A percentile compares a stretch with the other conserved stretches of the same genome.
phyloP scores from a whole-genome alignment of 2,329 filamentous ascomycete species.

The Claviceps sp. region DNA sequence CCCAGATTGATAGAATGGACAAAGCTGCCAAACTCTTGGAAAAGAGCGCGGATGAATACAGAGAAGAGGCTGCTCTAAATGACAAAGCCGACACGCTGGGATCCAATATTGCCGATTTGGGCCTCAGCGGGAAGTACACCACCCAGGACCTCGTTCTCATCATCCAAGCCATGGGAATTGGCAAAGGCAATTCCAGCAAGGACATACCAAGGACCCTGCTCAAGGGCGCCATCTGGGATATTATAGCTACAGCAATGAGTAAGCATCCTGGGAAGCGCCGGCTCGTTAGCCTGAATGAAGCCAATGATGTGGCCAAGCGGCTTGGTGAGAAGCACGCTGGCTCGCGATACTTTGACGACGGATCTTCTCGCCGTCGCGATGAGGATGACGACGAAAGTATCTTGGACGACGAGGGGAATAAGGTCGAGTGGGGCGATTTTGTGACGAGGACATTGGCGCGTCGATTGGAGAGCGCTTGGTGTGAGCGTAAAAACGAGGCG shows the following conservation, averaged over 20 bases:
- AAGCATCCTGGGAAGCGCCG: slow-evolving; percentile 27
- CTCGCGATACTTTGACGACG: slow-evolving; percentile 24
- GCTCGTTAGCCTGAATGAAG: slow-evolving; percentile 41
- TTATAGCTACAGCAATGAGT: slow-evolving; percentile 19
- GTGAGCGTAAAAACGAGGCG: slow-evolving; percentile 7
- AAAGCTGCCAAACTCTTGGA: slow-evolving; percentile 6
- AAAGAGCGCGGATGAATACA: slow-evolving; percentile 4
- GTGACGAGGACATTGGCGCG: slow-evolving; percentile 12
- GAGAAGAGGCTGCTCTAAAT: slow-evolving; percentile 1
- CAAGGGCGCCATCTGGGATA: slow-evolving; percentile 19
- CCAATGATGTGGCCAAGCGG: slow-evolving; percentile 44
- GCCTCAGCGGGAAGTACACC: slow-evolving; percentile 18
- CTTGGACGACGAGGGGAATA: slow-evolving; percentile 11
- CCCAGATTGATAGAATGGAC: slow-evolving; percentile 1
- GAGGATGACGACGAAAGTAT: slow-evolving; percentile 11
- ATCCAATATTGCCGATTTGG: slow-evolving; percentile 11
- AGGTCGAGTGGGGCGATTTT: slow-evolving; percentile 17
- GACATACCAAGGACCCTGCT: slow-evolving; percentile 4
- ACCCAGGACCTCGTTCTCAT: slow-evolving; percentile 14
- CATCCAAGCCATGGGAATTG: slow-evolving; percentile 14
- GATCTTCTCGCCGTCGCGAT: slow-evolving; percentile 15
- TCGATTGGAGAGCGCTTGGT: slow-evolving; percentile 11
- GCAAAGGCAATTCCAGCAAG: slow-evolving; percentile 5
- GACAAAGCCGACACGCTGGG: slow-evolving; percentile 10
- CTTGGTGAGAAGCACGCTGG: slow-evolving; percentile 35